Evolutionary conservation across 2,329 filamentous ascomycete species (phyloP).

Genomic region (Geosmithia flava): DNA sequence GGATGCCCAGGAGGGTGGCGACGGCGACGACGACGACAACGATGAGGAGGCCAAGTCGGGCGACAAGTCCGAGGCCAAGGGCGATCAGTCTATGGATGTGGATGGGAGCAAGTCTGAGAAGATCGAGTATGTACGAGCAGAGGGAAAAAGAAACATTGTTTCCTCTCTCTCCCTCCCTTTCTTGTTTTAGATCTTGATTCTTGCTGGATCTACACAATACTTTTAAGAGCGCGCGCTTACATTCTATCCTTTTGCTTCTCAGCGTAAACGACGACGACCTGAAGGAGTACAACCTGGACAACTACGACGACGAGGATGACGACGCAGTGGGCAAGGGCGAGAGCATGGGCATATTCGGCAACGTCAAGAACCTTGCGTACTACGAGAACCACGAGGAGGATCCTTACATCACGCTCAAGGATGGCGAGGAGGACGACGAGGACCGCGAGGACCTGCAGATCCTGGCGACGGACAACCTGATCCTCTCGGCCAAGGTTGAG

Average conservation of each 20-base stretch:
- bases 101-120: slow-evolving; percentile 16
- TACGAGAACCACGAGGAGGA: slow-evolving; percentile 91
- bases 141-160: not conserved
- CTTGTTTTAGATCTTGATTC: not conserved
- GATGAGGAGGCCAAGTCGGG: slow-evolving; percentile 6
- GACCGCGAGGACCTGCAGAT: slow-evolving; percentile 92
- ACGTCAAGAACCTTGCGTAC: slow-evolving; percentile 85
- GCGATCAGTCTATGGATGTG: slow-evolving; percentile 23
- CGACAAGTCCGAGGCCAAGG: not conserved
- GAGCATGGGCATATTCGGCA: slow-evolving; percentile 86
- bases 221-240: not conserved
- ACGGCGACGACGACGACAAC: slow-evolving; percentile 9
- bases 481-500: slow-evolving; percentile 87
- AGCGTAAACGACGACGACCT: slow-evolving; percentile 71
- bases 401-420: slow-evolving; percentile 84
- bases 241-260: not conserved
- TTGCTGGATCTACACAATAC: not conserved
- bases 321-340: slow-evolving; percentile 38
- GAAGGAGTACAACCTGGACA: slow-evolving; percentile 90
- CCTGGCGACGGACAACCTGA: slow-evolving; percentile 80
- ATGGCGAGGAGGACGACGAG: slow-evolving; percentile 59
- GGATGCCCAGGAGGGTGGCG: slow-evolving; percentile 45
- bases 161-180: not conserved
- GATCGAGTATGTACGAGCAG: slow-evolving; percentile 20
- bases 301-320: slow-evolving; percentile 82